Evolutionary conservation across 2,329 filamentous ascomycete genomes (phyloP).

Genomic region (Colletotrichum chrysophilum): DNA sequence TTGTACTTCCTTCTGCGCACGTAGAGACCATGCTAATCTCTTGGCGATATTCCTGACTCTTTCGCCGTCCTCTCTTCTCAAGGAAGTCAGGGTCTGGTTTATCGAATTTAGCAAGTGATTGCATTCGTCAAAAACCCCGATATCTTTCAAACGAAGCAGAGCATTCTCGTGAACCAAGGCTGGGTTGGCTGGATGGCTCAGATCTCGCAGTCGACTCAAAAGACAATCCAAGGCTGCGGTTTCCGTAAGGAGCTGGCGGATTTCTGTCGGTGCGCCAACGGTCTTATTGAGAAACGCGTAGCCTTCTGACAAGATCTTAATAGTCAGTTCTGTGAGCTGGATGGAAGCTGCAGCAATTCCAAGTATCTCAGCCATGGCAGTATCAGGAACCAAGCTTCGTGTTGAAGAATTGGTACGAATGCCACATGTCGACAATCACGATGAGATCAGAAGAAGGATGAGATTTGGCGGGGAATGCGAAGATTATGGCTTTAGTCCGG

Average conservation of each 20-base stretch:
- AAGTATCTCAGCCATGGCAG: background rate
- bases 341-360: rapidly evolving
- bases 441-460: no score
- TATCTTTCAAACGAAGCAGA: background rate
- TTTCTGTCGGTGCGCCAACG: background rate
- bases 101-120: background rate
- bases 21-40: rapidly evolving
- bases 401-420: no score
- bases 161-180: background rate
- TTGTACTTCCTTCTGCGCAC: background rate
- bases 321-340: background rate
- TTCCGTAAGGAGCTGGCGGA: background rate
- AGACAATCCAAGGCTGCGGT: background rate
- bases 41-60: rapidly evolving
- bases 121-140: background rate
- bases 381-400: background rate
- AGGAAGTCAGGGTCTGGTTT: rapidly evolving
- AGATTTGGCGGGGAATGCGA: no score
- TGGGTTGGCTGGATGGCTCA: rapidly evolving
- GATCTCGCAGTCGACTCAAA: background rate
- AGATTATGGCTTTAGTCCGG: no score
- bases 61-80: background rate
- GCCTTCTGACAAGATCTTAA: rapidly evolving
- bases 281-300: rapidly evolving
- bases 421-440: no score